phyloP scores from a whole-genome alignment of 2,329 filamentous ascomycete species.

The Leptographium galeiforme region DNA sequence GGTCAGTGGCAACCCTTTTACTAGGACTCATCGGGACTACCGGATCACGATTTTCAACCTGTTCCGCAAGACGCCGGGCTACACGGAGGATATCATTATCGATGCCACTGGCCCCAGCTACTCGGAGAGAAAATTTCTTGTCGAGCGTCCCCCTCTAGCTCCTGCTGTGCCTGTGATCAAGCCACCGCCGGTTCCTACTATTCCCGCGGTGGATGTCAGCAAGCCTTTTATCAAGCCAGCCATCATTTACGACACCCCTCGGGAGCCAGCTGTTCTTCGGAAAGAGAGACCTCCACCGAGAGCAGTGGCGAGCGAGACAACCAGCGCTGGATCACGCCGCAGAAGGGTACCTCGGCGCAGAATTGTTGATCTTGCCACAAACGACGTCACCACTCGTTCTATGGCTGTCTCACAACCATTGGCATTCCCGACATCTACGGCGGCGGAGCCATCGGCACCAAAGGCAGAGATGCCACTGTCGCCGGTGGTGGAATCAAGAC shows the following conservation, averaged over 20 bases:
- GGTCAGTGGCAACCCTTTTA: constrained; percentile 84
- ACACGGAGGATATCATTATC: constrained; percentile 79
- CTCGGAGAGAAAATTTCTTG: constrained; percentile 68
- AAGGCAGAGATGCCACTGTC: background rate
- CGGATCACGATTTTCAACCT: constrained; percentile 90
- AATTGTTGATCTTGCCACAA: constrained; percentile 50
- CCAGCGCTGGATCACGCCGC: constrained; percentile 45
- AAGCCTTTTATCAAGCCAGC: constrained; percentile 59
- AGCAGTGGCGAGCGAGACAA: constrained; percentile 42
- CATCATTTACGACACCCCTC: constrained; percentile 38
- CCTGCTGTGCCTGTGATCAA: constrained; percentile 68
- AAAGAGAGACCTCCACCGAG: constrained; percentile 44
- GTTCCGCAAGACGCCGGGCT: constrained; percentile 80
- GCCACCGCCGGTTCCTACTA: constrained; percentile 43
- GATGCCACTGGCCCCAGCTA: constrained; percentile 76
- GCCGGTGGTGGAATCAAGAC: constrained; percentile 21
- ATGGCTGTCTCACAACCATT: background rate
- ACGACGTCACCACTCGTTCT: constrained; percentile 19
- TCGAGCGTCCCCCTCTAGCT: constrained; percentile 67
- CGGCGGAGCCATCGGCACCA: background rate
- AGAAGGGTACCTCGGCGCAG: constrained; percentile 46
- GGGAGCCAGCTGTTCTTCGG: constrained; percentile 38
- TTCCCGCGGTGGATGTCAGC: constrained; percentile 50
- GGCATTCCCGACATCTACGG: constrained; percentile 10
- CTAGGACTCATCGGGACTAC: constrained; percentile 73